phyloP scores from a whole-genome alignment of 2,329 filamentous ascomycete species.

The Penicillium nordicum region DNA sequence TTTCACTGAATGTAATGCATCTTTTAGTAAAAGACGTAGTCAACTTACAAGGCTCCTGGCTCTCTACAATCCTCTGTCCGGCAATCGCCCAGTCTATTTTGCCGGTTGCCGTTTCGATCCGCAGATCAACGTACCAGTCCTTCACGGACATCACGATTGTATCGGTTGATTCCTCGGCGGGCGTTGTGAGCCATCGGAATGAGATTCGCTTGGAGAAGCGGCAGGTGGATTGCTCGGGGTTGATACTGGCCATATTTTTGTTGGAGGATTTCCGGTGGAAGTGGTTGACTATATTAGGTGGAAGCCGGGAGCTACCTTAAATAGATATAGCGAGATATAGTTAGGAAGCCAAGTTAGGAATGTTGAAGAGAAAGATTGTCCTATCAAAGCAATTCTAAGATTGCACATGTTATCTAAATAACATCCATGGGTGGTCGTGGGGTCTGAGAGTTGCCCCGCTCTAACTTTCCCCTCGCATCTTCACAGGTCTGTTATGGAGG shows the following conservation, averaged over 20 bases:
- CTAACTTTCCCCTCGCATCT: no score
- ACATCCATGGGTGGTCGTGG: no score
- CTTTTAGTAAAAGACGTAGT: no score
- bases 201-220: conserved; percentile 42
- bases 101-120: conserved; percentile 36
- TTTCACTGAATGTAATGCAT: not conserved
- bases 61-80: conserved; percentile 39
- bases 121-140: conserved; percentile 45
- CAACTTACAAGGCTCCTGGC: conserved; percentile 34
- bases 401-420: no score
- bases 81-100: conserved; percentile 46
- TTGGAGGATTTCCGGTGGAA: no score
- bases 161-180: conserved; percentile 43
- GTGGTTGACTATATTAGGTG: not conserved
- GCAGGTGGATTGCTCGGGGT: conserved; percentile 9
- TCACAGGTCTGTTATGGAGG: no score
- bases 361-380: conserved; percentile 12
- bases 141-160: conserved; percentile 44
- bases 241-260: conserved; percentile 9
- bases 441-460: no score
- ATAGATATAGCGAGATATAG: not conserved
- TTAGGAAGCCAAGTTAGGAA: conserved; percentile 12
- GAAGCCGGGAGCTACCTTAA: not conserved
- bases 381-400: not conserved
- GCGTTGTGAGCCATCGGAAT: conserved; percentile 43